Conservation (phyloP, 345 rosid species). For the Corchorus olitorius region DNA sequence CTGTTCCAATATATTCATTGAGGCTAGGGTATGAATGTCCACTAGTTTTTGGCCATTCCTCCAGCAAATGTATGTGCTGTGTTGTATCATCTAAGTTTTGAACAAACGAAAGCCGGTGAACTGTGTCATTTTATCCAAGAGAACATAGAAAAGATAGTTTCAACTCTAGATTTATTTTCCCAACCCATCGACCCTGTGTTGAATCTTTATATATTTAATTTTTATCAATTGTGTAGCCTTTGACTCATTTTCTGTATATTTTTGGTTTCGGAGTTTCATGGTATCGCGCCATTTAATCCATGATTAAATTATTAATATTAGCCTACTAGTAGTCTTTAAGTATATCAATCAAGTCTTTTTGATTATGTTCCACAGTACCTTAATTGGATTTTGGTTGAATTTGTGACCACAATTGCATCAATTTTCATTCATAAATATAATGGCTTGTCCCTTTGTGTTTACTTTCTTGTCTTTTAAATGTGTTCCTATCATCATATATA, state of each 20-base stretch:
- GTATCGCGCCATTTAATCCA: too few relatives aligned
- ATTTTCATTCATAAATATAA: too few relatives aligned
- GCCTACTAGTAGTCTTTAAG: too few relatives aligned
- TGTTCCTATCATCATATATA: too few relatives aligned
- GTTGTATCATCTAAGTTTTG: neutral
- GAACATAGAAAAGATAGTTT: neutral
- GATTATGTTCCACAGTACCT: too few relatives aligned
- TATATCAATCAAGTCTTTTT: too few relatives aligned
- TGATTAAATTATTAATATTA: neutral
- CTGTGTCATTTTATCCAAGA: too few relatives aligned
- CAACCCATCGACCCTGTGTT: neutral
- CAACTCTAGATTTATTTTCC: neutral
- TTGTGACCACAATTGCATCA: too few relatives aligned
- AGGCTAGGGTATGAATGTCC: neutral
- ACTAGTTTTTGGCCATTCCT: constrained; percentile 4
- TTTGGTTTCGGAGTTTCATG: too few relatives aligned
- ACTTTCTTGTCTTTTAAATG: too few relatives aligned
- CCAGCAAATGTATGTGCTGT: neutral
- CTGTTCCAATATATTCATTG: neutral
- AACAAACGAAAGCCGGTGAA: neutral
- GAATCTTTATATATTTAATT: neutral
- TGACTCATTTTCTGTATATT: neutral
- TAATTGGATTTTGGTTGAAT: too few relatives aligned
- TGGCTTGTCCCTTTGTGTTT: too few relatives aligned
- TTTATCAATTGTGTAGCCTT: neutral